Evolutionary conservation across 495 filamentous ascomycete species (phyloP).

Genomic region (Podospora pseudopauciseta): DNA sequence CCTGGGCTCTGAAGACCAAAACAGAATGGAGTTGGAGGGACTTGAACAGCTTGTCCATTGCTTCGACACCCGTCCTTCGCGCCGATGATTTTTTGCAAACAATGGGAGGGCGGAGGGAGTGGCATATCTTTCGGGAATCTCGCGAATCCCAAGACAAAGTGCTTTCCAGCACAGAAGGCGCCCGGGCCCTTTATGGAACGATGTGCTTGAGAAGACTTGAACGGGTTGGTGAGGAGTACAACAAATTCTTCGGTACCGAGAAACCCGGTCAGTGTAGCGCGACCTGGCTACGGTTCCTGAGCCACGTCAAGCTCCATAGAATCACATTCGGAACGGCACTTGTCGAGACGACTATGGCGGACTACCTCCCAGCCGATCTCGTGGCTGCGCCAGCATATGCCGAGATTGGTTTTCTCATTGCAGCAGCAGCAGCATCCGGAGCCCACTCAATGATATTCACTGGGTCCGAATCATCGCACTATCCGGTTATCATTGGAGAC

Average conservation of each 20-base stretch:
- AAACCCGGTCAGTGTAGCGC: background rate
- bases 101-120: background rate
- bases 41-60: slow-evolving; percentile 2
- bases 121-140: background rate
- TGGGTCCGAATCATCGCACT: background rate
- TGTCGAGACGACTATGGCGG: background rate
- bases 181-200: background rate
- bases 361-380: slow-evolving; percentile 5
- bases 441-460: background rate
- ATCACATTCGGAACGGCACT: background rate
- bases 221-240: no score
- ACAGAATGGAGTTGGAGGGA: slow-evolving; percentile 7
- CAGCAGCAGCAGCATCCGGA: background rate
- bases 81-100: background rate
- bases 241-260: background rate
- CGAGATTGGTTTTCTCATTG: slow-evolving; percentile 1
- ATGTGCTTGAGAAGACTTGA: background rate
- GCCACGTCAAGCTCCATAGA: background rate
- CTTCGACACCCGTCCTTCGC: background rate
- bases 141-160: background rate
- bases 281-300: background rate
- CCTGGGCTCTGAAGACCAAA: slow-evolving; percentile 2
- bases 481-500: background rate
- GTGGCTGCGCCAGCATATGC: slow-evolving; percentile 1
- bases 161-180: background rate